Conservation (phyloP, 495 filamentous ascomycete genomes). For the Clohesyomyces aquaticus region DNA sequence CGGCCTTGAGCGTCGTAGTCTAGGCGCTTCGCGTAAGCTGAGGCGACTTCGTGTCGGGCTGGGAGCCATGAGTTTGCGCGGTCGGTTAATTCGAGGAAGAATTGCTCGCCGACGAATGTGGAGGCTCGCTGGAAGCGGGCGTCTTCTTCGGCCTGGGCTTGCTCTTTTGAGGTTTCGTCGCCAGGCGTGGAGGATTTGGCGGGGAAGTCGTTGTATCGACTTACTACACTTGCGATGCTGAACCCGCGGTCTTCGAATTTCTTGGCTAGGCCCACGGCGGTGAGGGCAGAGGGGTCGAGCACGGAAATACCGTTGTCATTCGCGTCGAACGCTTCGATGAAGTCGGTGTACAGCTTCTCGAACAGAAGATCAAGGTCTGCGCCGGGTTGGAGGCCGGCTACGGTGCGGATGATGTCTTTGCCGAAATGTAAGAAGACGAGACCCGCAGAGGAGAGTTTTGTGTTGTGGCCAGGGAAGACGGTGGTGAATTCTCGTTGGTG, state of each 20-base stretch:
- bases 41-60: conserved; percentile 73
- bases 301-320: conserved; percentile 92
- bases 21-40: conserved; percentile 67
- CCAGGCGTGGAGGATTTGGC: conserved; percentile 29
- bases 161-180: conserved; percentile 49
- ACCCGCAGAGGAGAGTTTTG: conserved; percentile 90
- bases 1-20: conserved; percentile 72
- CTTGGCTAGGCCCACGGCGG: conserved; percentile 69
- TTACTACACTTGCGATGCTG: conserved; percentile 79
- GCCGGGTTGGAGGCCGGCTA: conserved; percentile 65
- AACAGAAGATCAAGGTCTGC: conserved; percentile 73
- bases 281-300: conserved; percentile 69
- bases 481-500: conserved; percentile 90
- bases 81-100: conserved; percentile 74
- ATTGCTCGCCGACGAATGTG: conserved; percentile 81
- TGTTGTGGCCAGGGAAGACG: conserved; percentile 73
- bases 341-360: conserved; percentile 87
- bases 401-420: conserved; percentile 72
- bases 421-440: conserved; percentile 97
- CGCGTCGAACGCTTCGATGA: conserved; percentile 94
- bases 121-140: conserved; percentile 74
- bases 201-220: conserved; percentile 69
- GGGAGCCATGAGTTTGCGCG: conserved; percentile 80
- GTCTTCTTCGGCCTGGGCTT: conserved; percentile 78
- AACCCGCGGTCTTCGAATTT: conserved; percentile 81